These are phyloP conservation scores for Peniophora sp. DNA, from an alignment of 1,284 basidiomycete species.

Conservation along the genomic window DNA sequence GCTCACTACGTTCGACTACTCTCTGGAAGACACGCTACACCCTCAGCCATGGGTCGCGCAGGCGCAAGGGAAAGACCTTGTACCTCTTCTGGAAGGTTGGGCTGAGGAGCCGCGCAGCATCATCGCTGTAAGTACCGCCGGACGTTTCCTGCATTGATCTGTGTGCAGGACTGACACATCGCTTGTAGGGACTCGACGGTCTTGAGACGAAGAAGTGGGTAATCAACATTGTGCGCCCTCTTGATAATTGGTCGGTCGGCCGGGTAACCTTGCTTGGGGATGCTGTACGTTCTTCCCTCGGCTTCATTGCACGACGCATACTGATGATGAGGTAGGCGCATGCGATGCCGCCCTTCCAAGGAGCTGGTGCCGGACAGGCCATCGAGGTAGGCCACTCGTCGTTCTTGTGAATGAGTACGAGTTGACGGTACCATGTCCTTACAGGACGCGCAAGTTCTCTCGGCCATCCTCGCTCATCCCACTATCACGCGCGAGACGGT, in stretches of 20 bases:
- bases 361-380: conserved; percentile 47
- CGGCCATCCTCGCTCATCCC: conserved; percentile 34
- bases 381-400: conserved; percentile 36
- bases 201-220: conserved; percentile 34
- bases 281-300: conserved; percentile 24
- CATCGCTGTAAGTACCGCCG: conserved; percentile 26
- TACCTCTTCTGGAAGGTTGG: conserved; percentile 27
- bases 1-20: conserved; percentile 23
- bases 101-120: conserved; percentile 38
- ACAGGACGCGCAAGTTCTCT: conserved; percentile 32
- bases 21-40: conserved; percentile 25
- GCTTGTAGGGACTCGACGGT: conserved; percentile 22
- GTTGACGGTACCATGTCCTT: neutral
- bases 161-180: too few species aligned
- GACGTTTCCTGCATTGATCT: too few species aligned
- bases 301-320: neutral
- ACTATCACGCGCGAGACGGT: conserved; percentile 26
- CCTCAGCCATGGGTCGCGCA: conserved; percentile 27
- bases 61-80: conserved; percentile 19
- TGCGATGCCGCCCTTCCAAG: conserved; percentile 47
- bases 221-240: conserved; percentile 33
- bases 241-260: conserved; percentile 29
- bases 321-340: conserved; percentile 30
- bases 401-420: neutral
- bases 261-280: conserved; percentile 43